phyloP scores from a whole-genome alignment of 352 stramenopile genomes.

The Globisporangium radiosum region DNA sequence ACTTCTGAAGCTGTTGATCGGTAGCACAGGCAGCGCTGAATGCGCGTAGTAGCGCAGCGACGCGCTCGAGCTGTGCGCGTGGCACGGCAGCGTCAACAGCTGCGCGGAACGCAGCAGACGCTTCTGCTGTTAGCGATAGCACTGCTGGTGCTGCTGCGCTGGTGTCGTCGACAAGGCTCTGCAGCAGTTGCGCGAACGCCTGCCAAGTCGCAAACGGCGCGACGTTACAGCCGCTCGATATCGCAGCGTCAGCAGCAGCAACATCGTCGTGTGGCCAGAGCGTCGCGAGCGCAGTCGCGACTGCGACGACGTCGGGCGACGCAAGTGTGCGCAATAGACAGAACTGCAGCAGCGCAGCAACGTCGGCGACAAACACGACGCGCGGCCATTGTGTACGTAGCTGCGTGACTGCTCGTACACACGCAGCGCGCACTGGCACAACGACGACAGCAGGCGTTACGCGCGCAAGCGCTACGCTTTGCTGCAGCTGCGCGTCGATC shows the following conservation, averaged over 20 bases:
- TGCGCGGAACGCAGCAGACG: conserved; percentile 13
- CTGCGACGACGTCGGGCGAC: conserved; percentile 24
- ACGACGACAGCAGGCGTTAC: conserved; percentile 35
- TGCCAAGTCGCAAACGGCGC: conserved; percentile 29
- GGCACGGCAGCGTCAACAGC: conserved; percentile 32
- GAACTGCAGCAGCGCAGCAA: conserved; percentile 45
- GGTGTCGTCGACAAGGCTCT: conserved; percentile 35
- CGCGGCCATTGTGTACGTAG: conserved; percentile 30
- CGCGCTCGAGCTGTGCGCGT: conserved; percentile 28
- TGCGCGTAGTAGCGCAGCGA: conserved; percentile 32
- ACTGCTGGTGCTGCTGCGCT: conserved; percentile 2
- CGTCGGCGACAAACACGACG: conserved; percentile 31
- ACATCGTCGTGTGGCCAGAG: conserved; percentile 27
- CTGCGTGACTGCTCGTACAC: conserved; percentile 32
- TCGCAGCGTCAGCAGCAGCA: conserved; percentile 9
- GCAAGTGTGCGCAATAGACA: conserved; percentile 33
- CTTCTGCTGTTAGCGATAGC: too few relatives aligned
- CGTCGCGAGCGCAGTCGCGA: conserved; percentile 28
- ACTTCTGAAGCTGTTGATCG: not conserved
- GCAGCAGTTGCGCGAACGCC: conserved; percentile 23
- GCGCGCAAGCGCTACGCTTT: conserved; percentile 20
- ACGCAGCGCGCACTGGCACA: conserved; percentile 29
- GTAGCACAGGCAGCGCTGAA: conserved; percentile 19
- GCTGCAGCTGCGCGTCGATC: conserved; percentile 31
- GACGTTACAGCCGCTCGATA: not conserved